phyloP scores from a whole-genome alignment of 2,329 filamentous ascomycete genomes.

The Cryphonectria radicalis region DNA sequence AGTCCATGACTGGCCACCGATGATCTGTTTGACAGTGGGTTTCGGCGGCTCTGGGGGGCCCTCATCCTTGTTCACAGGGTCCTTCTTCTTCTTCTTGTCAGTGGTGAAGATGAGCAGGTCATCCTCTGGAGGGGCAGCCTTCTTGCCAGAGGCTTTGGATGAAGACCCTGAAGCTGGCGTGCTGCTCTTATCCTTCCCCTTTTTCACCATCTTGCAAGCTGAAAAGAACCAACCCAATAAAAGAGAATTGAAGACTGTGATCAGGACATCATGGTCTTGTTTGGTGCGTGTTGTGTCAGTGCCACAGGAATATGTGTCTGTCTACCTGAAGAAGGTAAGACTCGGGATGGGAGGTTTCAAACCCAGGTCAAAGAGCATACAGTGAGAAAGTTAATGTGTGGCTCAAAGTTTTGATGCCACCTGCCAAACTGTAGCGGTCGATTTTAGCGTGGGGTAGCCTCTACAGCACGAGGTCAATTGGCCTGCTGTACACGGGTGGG shows the following conservation, averaged over 20 bases:
- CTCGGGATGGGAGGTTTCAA: background rate
- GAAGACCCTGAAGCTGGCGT: constrained; percentile 40
- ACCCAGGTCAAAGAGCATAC: background rate
- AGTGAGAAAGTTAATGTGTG: background rate
- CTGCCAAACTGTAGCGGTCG: background rate
- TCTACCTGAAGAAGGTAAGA: background rate
- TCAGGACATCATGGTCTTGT: background rate
- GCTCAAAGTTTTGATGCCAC: constrained; percentile 2
- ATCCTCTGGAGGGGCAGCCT: constrained; percentile 45
- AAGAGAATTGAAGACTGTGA: background rate
- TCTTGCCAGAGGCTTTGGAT: constrained; percentile 34
- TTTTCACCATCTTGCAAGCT: constrained; percentile 8
- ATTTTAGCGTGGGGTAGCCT: background rate
- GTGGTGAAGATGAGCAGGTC: constrained; percentile 63
- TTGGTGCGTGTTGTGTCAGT: background rate
- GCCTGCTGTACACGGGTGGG: background rate
- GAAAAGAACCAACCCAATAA: background rate
- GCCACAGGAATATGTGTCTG: background rate
- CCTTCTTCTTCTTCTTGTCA: constrained; percentile 51
- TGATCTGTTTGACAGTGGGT: constrained; percentile 75
- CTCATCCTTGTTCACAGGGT: constrained; percentile 38
- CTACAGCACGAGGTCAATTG: background rate
- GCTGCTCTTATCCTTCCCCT: constrained; percentile 18
- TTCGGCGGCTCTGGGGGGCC: constrained; percentile 54
- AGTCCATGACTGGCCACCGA: constrained; percentile 95